Evolutionary conservation across 805 yeast species (phyloP).

Genomic region (Lipomyces chichibuensis): DNA sequence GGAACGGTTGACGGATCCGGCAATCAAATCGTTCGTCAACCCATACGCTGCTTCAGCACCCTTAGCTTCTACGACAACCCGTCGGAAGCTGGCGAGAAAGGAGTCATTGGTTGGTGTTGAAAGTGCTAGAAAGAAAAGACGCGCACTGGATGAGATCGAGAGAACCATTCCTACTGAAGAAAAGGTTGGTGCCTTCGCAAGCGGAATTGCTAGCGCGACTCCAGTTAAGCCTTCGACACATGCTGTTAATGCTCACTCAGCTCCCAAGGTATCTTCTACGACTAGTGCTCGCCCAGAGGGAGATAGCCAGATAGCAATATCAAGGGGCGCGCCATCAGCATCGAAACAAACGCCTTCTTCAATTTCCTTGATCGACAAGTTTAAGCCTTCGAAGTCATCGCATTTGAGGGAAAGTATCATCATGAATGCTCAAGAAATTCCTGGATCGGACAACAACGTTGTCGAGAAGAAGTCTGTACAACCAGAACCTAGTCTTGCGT

Average conservation of each 20-base stretch:
- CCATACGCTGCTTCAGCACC: constrained; percentile 48
- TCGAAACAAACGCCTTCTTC: constrained; percentile 7
- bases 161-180: constrained; percentile 29
- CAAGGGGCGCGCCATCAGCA: background rate
- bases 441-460: background rate
- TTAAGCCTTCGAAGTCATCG: constrained; percentile 30
- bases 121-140: constrained; percentile 7
- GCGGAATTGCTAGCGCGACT: constrained; percentile 29
- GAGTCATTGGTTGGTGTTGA: constrained; percentile 21
- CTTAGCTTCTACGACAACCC: constrained; percentile 11
- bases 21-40: constrained; percentile 46
- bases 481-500: background rate
- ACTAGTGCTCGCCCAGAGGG: background rate
- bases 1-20: constrained; percentile 31
- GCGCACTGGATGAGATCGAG: constrained; percentile 26
- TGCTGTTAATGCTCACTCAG: background rate
- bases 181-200: constrained; percentile 10
- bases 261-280: background rate
- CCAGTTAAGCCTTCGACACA: constrained; percentile 1
- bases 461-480: background rate
- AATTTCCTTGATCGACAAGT: constrained; percentile 12
- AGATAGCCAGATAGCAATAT: background rate
- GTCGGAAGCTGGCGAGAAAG: constrained; percentile 12
- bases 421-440: constrained; percentile 25
- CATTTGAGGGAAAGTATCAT: constrained; percentile 29